A percentile compares a stretch with the other conserved stretches of the same genome.
Evolutionary conservation across 1,284 basidiomycete genomes (phyloP).

Genomic region (Trichosporon coremiiforme): DNA sequence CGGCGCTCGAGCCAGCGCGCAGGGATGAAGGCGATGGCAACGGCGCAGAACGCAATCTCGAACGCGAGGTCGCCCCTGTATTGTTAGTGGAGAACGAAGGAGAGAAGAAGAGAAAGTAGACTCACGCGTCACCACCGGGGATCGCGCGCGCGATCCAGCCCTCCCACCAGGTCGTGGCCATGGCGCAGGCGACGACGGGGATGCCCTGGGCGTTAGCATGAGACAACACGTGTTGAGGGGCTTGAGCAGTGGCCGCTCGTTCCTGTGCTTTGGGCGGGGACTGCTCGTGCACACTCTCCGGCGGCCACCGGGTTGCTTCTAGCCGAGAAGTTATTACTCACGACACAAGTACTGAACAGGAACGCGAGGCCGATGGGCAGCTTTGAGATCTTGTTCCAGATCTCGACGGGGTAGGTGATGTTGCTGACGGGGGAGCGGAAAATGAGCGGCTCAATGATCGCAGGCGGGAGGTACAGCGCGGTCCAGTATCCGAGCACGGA

Average conservation of each 20-base stretch:
- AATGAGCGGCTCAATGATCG: conserved; percentile 50
- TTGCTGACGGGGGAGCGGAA: conserved; percentile 50
- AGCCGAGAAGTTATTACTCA: conserved; percentile 32
- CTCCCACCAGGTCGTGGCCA: conserved; percentile 55
- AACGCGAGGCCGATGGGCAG: conserved; percentile 52
- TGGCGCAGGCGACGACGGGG: conserved; percentile 49
- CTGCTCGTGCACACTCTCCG: background rate
- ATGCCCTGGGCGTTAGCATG: conserved; percentile 40
- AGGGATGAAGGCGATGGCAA: conserved; percentile 40
- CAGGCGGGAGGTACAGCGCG: conserved; percentile 53
- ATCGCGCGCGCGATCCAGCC: conserved; percentile 54
- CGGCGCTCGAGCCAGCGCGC: conserved; percentile 50
- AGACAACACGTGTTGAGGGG: background rate
- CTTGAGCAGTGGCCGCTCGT: background rate
- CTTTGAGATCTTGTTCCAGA: conserved; percentile 49
- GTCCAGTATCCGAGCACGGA: conserved; percentile 56
- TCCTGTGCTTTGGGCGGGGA: too few relatives aligned
- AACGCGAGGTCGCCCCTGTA: conserved; percentile 48
- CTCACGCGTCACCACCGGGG: conserved; percentile 47
- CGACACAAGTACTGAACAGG: conserved; percentile 40
- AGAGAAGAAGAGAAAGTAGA: conserved; percentile 12
- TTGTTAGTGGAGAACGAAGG: background rate
- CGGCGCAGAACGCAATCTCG: conserved; percentile 35
- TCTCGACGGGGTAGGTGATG: conserved; percentile 46
- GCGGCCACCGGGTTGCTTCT: background rate